Evolutionary conservation across 1,139 yeast genomes (phyloP).

Genomic region (Hemisphaericaspora xylofermentans): DNA sequence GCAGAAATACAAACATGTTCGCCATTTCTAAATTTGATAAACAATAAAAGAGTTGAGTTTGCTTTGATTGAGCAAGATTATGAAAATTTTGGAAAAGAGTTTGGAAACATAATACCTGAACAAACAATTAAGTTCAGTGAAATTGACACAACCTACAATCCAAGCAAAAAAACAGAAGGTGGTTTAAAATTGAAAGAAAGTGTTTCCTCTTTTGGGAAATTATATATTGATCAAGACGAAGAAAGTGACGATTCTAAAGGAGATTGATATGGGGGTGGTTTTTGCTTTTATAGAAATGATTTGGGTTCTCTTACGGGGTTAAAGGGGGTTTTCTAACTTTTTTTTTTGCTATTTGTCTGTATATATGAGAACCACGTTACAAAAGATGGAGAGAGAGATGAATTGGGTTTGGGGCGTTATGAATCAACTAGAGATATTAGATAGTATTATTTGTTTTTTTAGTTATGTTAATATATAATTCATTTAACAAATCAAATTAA

Average conservation of each 20-base stretch:
- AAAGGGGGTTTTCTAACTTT: background rate
- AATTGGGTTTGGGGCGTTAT: background rate
- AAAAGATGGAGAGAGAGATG: background rate
- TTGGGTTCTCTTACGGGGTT: constrained; percentile 1
- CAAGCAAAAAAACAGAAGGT: constrained; percentile 2
- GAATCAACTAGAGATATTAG: background rate
- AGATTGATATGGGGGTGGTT: background rate
- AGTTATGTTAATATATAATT: background rate
- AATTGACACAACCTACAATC: background rate
- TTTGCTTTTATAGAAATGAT: background rate
- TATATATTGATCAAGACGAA: constrained; percentile 11
- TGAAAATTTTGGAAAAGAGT: constrained; percentile 17
- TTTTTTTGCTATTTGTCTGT: background rate
- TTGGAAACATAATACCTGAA: constrained; percentile 18
- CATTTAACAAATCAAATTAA: background rate
- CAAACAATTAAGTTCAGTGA: constrained; percentile 12
- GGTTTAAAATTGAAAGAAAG: constrained; percentile 1
- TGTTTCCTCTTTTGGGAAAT: constrained; percentile 5
- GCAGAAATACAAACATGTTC: constrained; percentile 67
- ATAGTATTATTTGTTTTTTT: background rate
- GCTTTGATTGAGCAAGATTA: constrained; percentile 21
- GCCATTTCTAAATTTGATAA: constrained; percentile 52
- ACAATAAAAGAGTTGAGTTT: constrained; percentile 36
- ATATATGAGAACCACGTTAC: too few relatives aligned
- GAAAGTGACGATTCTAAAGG: constrained; percentile 6